Percentiles rank a stretch among this genome's conserved stretches.
These are phyloP conservation scores for Apiotrichum brassicae DNA, from an alignment of 1,284 basidiomycete species.

Conservation along the genomic window DNA sequence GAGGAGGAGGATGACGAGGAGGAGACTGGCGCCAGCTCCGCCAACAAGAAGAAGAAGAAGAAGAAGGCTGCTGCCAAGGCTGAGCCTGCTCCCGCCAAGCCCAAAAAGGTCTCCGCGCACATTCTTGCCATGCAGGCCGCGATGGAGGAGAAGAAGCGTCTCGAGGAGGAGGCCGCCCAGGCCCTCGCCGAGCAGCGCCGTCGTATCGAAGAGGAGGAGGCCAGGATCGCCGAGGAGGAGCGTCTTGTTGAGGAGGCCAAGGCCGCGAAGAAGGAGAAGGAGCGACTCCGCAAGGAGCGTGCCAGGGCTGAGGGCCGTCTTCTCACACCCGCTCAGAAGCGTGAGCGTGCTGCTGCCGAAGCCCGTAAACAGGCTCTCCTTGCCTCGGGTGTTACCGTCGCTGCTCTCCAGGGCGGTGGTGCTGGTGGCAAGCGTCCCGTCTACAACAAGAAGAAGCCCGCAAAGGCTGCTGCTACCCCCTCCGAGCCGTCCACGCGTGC, in stretches of 20 bases:
- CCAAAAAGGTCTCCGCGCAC: conserved; percentile 63
- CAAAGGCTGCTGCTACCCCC: conserved; percentile 21
- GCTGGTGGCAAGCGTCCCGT: conserved; percentile 51
- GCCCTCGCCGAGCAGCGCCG: conserved; percentile 64
- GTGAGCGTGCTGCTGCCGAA: conserved; percentile 85
- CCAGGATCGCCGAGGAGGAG: conserved; percentile 68
- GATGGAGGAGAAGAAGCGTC: conserved; percentile 80
- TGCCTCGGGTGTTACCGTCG: conserved; percentile 75
- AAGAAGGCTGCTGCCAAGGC: conserved; percentile 74
- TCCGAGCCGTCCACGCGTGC: conserved; percentile 39
- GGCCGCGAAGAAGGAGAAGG: conserved; percentile 76
- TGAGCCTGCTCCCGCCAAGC: conserved; percentile 50
- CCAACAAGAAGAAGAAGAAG: conserved; percentile 69
- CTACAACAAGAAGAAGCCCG: conserved; percentile 73
- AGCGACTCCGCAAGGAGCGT: conserved; percentile 66
- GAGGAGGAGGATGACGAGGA: conserved; percentile 51
- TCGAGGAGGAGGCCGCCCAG: conserved; percentile 70
- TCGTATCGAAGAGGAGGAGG: conserved; percentile 75
- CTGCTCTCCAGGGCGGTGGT: conserved; percentile 60
- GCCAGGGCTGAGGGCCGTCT: conserved; percentile 85
- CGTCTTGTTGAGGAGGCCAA: conserved; percentile 72
- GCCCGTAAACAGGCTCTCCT: conserved; percentile 85
- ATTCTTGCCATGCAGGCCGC: conserved; percentile 65
- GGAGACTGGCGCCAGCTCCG: conserved; percentile 50
- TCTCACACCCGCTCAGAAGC: conserved; percentile 93